Base-by-base conservation (phyloP, 208 protist species). In the Acanthamoeba castellanii region DNA sequence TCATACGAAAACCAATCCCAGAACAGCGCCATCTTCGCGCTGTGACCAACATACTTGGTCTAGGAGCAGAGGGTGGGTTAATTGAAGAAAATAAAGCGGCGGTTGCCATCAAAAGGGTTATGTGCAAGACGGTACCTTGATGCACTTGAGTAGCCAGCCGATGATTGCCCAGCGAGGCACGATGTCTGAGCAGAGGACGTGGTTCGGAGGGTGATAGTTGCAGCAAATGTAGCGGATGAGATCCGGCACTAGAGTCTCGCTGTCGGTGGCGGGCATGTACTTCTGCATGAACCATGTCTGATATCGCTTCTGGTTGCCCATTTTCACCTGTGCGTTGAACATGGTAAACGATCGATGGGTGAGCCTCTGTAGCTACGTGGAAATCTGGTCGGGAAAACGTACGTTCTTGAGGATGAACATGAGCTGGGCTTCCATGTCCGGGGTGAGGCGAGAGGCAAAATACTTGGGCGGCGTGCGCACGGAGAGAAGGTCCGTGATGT, bases 221-320 rank as follows among this genome's bases (percentile, higher is more conserved):
- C 96, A 95, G 91, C 96, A 97, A 14, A 97, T 97, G 42, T 97
- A 98, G n/a, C 97, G 94, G 32, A 98, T 96, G 9, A 98, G 45
- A 32, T 97, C 96, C 0, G 92, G 68, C 42, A 98, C 92, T 0
- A 97, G 52, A 30, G 89, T 76, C 20, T 98, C 97, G 70, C 81
- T 94, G 34, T 97, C 96, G 3, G 59, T 34, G 9, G 57, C 89
- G 7, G 20, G 30, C 2, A 98, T 66, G 87, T 96, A 95, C 76
- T 90, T 89, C 22, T 94, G 70, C 42, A 92, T 81, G 52, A 97
- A 98, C 97, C 97, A 98, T 42, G 95, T 85, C 91, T 98, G 96
- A 68, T 98, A 97, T 47, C 96, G 55, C 81, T 94, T 95, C 92
- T 97, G 96, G 66, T 96, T 96, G 88, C 96, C 96, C 92, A 97